These are phyloP conservation scores for Grosmannia clavigera DNA, from an alignment of 2,329 filamentous ascomycete genomes.

Conservation along the genomic window DNA sequence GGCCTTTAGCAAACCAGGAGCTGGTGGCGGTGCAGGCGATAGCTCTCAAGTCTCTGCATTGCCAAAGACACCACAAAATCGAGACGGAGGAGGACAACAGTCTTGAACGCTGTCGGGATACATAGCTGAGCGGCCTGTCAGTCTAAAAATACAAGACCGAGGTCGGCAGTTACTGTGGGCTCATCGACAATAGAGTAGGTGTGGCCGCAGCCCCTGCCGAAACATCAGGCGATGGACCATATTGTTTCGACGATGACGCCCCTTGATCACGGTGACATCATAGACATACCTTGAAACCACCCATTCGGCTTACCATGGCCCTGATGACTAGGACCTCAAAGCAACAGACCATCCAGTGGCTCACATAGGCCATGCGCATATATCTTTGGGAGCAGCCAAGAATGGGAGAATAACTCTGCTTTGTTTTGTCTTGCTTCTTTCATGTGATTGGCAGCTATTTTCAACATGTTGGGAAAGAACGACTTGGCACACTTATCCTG, in stretches of 20 bases:
- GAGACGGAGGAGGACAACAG: constrained; percentile 3
- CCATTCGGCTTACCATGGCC: constrained; percentile 1
- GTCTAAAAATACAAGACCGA: constrained; percentile 1
- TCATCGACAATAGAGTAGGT: constrained; percentile 2
- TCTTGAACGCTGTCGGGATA: neutral
- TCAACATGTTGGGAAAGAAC: neutral
- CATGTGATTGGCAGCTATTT: neutral
- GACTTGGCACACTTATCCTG: neutral
- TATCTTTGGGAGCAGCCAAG: neutral
- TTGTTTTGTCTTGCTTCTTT: neutral
- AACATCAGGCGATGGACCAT: neutral
- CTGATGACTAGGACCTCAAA: constrained; percentile 4
- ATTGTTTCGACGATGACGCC: constrained; percentile 1
- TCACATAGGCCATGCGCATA: neutral
- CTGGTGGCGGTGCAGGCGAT: constrained; percentile 1
- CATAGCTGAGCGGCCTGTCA: neutral
- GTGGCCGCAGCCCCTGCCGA: constrained; percentile 1
- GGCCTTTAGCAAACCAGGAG: constrained; percentile 3
- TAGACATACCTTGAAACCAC: neutral
- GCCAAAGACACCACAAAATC: constrained; percentile 1
- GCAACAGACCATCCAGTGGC: constrained; percentile 9
- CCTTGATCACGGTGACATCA: constrained; percentile 2
- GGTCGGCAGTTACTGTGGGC: neutral
- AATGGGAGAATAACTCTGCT: neutral
- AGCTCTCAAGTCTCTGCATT: constrained; percentile 4